Conservation (phyloP, 495 filamentous ascomycete species). For the Melanomma pulvis-pyrius region DNA sequence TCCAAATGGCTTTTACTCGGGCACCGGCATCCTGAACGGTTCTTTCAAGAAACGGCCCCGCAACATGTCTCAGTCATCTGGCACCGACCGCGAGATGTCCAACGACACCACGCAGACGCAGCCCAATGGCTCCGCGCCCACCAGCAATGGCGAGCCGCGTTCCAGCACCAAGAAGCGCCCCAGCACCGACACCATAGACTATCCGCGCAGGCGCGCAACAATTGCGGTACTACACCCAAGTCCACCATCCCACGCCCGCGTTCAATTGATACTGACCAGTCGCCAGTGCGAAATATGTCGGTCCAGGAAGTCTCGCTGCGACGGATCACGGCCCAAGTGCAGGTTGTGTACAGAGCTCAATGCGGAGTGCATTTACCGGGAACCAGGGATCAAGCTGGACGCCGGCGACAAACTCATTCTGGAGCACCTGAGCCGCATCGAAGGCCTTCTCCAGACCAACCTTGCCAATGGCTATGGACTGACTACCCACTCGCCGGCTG, state of each 20-base stretch:
- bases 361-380: slow-evolving; percentile 80
- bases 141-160: slow-evolving; percentile 36
- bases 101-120: slow-evolving; percentile 21
- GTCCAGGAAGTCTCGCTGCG: slow-evolving; percentile 79
- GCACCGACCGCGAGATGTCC: slow-evolving; percentile 39
- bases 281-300: slow-evolving; percentile 80
- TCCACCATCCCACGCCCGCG: neutral
- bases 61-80: slow-evolving; percentile 42
- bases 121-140: slow-evolving; percentile 29
- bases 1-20: slow-evolving; percentile 31
- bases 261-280: slow-evolving; percentile 24
- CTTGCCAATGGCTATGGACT: slow-evolving; percentile 56
- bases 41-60: slow-evolving; percentile 38
- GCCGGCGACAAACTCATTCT: slow-evolving; percentile 84
- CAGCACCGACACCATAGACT: slow-evolving; percentile 44
- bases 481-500: slow-evolving; percentile 63
- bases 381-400: slow-evolving; percentile 85
- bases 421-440: slow-evolving; percentile 73
- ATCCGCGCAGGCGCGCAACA: slow-evolving; percentile 46
- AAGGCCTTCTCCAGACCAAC: slow-evolving; percentile 72
- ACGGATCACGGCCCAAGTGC: slow-evolving; percentile 81
- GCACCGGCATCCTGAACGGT: slow-evolving; percentile 12
- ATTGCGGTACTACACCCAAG: slow-evolving; percentile 41
- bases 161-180: slow-evolving; percentile 37
- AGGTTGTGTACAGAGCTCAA: slow-evolving; percentile 80